These are phyloP conservation scores for Backusella psychrophila DNA, from an alignment of 192 early-diverging fungal genomes.

Conservation along the genomic window DNA sequence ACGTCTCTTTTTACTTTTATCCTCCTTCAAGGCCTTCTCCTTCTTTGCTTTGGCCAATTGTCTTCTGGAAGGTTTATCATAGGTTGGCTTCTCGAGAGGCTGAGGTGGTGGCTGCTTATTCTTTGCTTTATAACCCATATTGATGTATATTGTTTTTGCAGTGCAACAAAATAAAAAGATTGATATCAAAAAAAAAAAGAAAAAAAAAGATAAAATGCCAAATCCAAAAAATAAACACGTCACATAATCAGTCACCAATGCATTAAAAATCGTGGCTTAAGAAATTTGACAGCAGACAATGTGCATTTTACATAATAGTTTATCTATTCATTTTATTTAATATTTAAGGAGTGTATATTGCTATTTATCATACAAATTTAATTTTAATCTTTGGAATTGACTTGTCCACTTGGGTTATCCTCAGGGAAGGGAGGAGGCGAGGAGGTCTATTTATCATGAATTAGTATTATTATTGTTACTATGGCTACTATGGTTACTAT, in stretches of 20 bases:
- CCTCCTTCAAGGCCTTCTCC: not conserved
- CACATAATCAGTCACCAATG: not conserved
- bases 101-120: constrained; percentile 37
- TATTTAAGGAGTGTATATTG: not conserved
- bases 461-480: not conserved
- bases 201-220: not conserved
- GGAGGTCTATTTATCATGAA: not conserved
- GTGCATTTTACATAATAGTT: not conserved
- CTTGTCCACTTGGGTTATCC: not conserved
- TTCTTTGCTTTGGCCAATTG: constrained; percentile 6
- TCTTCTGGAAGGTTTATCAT: constrained; percentile 3
- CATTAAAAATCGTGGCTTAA: not conserved
- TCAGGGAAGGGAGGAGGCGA: constrained; percentile 23
- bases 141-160: not conserved
- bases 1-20: constrained; percentile 5
- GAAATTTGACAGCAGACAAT: not conserved
- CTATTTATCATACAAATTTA: not conserved
- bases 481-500: not conserved
- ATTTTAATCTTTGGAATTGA: not conserved
- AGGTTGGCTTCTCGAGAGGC: constrained; percentile 20
- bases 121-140: constrained; percentile 33
- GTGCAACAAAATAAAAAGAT: not conserved
- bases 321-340: not conserved
- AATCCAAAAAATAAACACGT: not conserved
- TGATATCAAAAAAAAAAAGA: not conserved